These are phyloP conservation scores for Trichophyton mentagrophytes DNA, from an alignment of 2,329 filamentous ascomycete species.

Conservation along the genomic window DNA sequence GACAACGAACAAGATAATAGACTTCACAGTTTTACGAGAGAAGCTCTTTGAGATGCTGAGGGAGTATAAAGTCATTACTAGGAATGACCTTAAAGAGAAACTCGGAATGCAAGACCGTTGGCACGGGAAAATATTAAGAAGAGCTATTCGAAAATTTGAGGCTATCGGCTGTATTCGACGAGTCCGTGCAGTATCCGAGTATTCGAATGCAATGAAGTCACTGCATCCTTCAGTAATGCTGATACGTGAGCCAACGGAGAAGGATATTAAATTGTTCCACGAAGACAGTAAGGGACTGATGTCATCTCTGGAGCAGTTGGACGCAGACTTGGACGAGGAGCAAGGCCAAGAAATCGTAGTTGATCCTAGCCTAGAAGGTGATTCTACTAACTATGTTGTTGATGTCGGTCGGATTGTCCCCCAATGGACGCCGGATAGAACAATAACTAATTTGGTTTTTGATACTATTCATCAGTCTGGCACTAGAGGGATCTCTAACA, in stretches of 20 bases:
- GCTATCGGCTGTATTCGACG: slow-evolving; percentile 34
- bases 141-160: slow-evolving; percentile 34
- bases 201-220: slow-evolving; percentile 23
- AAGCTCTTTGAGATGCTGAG: slow-evolving; percentile 39
- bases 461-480: slow-evolving; percentile 38
- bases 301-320: slow-evolving; percentile 19
- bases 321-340: slow-evolving; percentile 22
- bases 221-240: slow-evolving; percentile 34
- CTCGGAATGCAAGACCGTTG: slow-evolving; percentile 31
- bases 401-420: slow-evolving; percentile 32
- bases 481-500: slow-evolving; percentile 37
- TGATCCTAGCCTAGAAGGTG: slow-evolving; percentile 10
- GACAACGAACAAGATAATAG: slow-evolving; percentile 26
- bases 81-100: slow-evolving; percentile 40
- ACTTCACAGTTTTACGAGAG: slow-evolving; percentile 39
- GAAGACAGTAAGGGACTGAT: slow-evolving; percentile 23
- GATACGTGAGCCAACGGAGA: slow-evolving; percentile 29
- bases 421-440: slow-evolving; percentile 43
- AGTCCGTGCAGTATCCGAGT: slow-evolving; percentile 32
- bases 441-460: slow-evolving; percentile 41
- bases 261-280: slow-evolving; percentile 30
- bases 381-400: slow-evolving; percentile 14
- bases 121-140: slow-evolving; percentile 30
- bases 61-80: slow-evolving; percentile 39
- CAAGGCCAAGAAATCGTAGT: slow-evolving; percentile 16